A percentile compares a stretch with the other conserved stretches of the same genome.
Evolutionary conservation across 768 basidiomycete species (phyloP).

Genomic region (Suillus bovinus): DNA sequence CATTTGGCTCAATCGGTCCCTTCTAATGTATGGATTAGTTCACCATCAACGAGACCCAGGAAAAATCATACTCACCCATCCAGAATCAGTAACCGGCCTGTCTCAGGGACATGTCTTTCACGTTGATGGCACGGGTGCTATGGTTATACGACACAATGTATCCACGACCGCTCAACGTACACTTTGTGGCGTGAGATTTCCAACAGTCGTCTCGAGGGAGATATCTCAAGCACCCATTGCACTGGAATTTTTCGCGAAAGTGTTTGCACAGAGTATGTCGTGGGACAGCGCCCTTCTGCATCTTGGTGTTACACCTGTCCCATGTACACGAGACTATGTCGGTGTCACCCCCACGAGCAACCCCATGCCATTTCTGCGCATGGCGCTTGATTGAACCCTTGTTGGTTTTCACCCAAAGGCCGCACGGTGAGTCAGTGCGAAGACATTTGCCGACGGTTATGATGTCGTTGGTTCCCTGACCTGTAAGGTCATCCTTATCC

Average conservation of each 20-base stretch:
- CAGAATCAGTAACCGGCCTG: background rate
- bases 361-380: slow-evolving; percentile 4
- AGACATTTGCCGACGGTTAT: slow-evolving; percentile 4
- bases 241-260: background rate
- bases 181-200: background rate
- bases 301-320: background rate
- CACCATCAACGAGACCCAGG: background rate
- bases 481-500: background rate
- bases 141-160: background rate
- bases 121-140: background rate
- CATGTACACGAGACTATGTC: background rate
- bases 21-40: background rate
- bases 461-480: too few relatives aligned
- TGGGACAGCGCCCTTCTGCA: background rate
- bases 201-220: background rate
- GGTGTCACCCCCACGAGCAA: background rate
- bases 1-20: too few relatives aligned
- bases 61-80: background rate
- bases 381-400: slow-evolving; percentile 8
- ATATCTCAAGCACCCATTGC: background rate
- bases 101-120: too few relatives aligned
- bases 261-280: background rate
- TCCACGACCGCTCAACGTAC: background rate
- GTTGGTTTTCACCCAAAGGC: slow-evolving; percentile 9
- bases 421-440: slow-evolving; percentile 2